Evolutionary conservation across 2,329 filamentous ascomycete species (phyloP), one percentile per base, ranked within the genome.

Genomic region (Aspergillus novoparasiticus): DNA sequence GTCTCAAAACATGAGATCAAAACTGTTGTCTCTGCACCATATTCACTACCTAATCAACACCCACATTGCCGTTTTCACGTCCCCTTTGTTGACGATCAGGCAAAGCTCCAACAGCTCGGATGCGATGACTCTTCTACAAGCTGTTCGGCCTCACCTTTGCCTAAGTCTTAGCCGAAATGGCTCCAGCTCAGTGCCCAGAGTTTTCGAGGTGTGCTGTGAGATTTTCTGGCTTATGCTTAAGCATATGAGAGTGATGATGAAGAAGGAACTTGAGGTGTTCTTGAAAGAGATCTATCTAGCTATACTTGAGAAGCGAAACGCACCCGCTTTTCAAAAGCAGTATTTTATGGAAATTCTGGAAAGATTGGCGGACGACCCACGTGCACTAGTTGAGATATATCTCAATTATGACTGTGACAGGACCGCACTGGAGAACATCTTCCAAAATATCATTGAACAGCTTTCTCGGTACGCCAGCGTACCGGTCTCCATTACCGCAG

Each of bases 191-290:
- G 91, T 97, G 50, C 91, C 93, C 67, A 87, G 87, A 68, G 93
- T 99, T 0, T 99, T 98, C 73, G 94, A 98, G 74, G 93, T 98
- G 48, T 94, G 92, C 76, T 94, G 92, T 72, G 95, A 99, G 77
- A 96, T 98, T 34, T 99, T 99, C 76, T 99, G 94, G 93, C 84
- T 98, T 62, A 97, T 97, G 90, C 81, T 97, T 50, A 96, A 96
- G 76, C 90, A 93, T 71, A 91, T 99, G 87, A 88, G 96, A 65
- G 90, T 95, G 2, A 90, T 94, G 66, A 91, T 99, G 79, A 99
- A 99, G 88, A 96, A 97, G 86, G 95, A 99, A 75, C 91, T 99
- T 60, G 95, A 98, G 77, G 94, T 99, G 0, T 98, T 99, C 75
- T 80, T 99, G 63, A 98, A 98, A 75, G 95, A 99, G 75, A 96